Conservation (phyloP, 345 rosid species). For the Citropsis articulata region DNA sequence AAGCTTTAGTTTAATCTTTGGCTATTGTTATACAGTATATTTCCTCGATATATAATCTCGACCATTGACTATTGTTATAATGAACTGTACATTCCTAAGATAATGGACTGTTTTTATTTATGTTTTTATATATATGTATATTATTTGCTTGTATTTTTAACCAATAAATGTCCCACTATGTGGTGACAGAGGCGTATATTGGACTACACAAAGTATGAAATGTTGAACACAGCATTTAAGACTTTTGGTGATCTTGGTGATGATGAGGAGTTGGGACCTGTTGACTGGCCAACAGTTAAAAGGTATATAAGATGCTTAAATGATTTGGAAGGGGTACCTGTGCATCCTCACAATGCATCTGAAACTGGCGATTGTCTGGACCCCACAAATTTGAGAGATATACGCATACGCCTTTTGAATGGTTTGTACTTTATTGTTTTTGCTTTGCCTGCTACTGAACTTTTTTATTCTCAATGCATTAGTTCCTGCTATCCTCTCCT, state of each 20-base stretch:
- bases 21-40: background rate
- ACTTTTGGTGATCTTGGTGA: conserved; percentile 87
- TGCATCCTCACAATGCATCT: conserved; percentile 58
- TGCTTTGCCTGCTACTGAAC: background rate
- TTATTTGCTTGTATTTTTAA: background rate
- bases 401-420: conserved; percentile 84
- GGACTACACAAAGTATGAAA: conserved; percentile 81
- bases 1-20: conserved; percentile 3
- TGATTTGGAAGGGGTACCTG: conserved; percentile 51
- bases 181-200: conserved; percentile 68
- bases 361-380: conserved; percentile 45
- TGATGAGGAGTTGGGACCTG: conserved; percentile 98
- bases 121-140: too few species aligned
- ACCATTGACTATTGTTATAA: background rate
- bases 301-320: conserved; percentile 65
- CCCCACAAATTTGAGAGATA: conserved; percentile 66
- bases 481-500: background rate
- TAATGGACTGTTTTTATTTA: background rate
- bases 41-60: background rate
- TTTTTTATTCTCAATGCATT: background rate
- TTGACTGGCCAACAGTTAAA: conserved; percentile 88
- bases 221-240: conserved; percentile 77
- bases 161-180: conserved; percentile 4
- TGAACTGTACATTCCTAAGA: background rate
- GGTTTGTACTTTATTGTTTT: conserved; percentile 41